These are phyloP conservation scores for Yarrowia yakushimensis DNA, from an alignment of 805 yeast genomes.

Conservation along the genomic window DNA sequence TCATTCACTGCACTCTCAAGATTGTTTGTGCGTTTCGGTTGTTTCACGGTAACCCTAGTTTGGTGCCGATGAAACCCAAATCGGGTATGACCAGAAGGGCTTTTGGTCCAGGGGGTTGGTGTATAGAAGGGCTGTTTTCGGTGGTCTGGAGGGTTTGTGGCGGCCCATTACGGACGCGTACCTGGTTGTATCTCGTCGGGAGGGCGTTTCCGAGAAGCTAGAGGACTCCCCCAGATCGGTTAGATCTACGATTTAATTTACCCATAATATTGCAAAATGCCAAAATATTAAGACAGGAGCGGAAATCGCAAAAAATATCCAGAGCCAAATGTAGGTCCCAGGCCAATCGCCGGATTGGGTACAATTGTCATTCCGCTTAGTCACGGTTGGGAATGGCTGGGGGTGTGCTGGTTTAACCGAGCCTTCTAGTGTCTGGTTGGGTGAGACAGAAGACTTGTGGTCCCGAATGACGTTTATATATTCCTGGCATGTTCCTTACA, in stretches of 20 bases:
- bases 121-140: background rate
- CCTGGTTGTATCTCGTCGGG: no score
- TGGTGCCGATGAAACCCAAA: slow-evolving; percentile 6
- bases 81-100: background rate
- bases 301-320: background rate
- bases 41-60: slow-evolving; percentile 23
- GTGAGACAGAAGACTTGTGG: no score
- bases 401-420: no score
- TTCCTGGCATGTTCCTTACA: background rate
- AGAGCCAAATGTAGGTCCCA: slow-evolving; percentile 18
- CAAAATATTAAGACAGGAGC: background rate
- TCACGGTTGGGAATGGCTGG: no score
- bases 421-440: no score
- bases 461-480: background rate
- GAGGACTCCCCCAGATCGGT: background rate
- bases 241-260: background rate
- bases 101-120: background rate
- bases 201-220: no score
- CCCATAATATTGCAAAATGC: background rate
- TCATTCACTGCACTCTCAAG: slow-evolving; percentile 4
- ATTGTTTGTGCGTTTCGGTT: slow-evolving; percentile 20
- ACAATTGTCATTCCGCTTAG: background rate
- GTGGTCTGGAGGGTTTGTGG: no score
- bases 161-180: background rate
- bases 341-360: slow-evolving; percentile 10